These are phyloP conservation scores for Gypsophila paniculata DNA, from an alignment of 179 eudicot genomes.

Conservation along the genomic window DNA sequence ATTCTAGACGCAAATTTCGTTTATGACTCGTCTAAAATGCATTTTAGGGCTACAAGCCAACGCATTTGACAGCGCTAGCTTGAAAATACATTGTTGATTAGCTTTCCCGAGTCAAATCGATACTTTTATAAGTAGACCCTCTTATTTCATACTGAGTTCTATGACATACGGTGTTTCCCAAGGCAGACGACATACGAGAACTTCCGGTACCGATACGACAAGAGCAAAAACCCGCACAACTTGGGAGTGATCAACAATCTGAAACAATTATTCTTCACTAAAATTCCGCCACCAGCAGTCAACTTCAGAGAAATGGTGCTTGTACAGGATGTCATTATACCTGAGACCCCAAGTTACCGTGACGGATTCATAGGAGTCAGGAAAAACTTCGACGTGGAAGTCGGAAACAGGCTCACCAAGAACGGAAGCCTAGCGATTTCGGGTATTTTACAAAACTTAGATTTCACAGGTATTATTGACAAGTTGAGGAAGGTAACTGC, in stretches of 20 bases:
- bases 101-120: not conserved
- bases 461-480: constrained; percentile 43
- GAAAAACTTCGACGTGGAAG: constrained; percentile 38
- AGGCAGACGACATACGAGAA: constrained; percentile 60
- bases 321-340: constrained; percentile 24
- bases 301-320: constrained; percentile 47
- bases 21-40: not conserved
- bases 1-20: not conserved
- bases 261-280: constrained; percentile 33
- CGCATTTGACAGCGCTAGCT: not conserved
- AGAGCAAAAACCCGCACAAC: constrained; percentile 47
- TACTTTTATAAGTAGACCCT: not conserved
- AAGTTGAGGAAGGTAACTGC: constrained; percentile 31
- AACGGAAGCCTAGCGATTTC: constrained; percentile 36
- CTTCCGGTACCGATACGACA: constrained; percentile 44
- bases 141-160: constrained; percentile 9
- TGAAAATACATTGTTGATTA: not conserved
- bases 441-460: constrained; percentile 40
- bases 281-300: constrained; percentile 38
- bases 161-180: constrained; percentile 11
- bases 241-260: constrained; percentile 42
- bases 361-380: constrained; percentile 21
- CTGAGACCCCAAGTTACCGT: constrained; percentile 31
- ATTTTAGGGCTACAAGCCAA: too few species aligned
- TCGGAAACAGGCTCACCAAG: constrained; percentile 36